A percentile compares a stretch with the other conserved stretches of the same genome.
phyloP scores from a whole-genome alignment of 805 yeast species.

The Nakazawaea peltata region DNA sequence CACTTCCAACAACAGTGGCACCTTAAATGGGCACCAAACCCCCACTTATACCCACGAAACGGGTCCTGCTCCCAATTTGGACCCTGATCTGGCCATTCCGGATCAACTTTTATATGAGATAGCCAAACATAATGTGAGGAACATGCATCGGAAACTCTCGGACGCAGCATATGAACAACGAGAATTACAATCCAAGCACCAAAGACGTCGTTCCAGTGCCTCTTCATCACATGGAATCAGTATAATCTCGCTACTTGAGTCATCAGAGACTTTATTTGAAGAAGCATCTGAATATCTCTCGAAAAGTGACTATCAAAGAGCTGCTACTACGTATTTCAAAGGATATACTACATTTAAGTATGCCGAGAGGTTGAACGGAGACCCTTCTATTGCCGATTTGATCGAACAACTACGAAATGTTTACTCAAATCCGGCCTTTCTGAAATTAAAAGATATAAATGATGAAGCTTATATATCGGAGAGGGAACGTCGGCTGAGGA shows the following conservation, averaged over 20 bases:
- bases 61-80: not conserved
- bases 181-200: no score
- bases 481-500: not conserved
- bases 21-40: no score
- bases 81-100: slow-evolving; percentile 1
- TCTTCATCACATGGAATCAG: no score
- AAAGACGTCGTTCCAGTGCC: not conserved
- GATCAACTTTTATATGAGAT: slow-evolving; percentile 4
- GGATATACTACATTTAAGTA: slow-evolving; percentile 5
- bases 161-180: no score
- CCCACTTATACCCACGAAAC: not conserved
- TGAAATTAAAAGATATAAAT: slow-evolving; percentile 7
- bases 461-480: not conserved
- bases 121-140: not conserved
- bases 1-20: no score
- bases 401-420: slow-evolving; percentile 2
- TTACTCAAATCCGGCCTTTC: not conserved
- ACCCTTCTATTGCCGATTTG: slow-evolving; percentile 8
- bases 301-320: not conserved
- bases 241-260: slow-evolving; percentile 3
- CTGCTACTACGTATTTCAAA: slow-evolving; percentile 4
- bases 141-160: not conserved
- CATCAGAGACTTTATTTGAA: slow-evolving; percentile 2
- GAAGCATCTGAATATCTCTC: not conserved
- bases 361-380: slow-evolving; percentile 5